Conservation (phyloP, 1,139 yeast genomes). For the Debaryomyces sp. region DNA sequence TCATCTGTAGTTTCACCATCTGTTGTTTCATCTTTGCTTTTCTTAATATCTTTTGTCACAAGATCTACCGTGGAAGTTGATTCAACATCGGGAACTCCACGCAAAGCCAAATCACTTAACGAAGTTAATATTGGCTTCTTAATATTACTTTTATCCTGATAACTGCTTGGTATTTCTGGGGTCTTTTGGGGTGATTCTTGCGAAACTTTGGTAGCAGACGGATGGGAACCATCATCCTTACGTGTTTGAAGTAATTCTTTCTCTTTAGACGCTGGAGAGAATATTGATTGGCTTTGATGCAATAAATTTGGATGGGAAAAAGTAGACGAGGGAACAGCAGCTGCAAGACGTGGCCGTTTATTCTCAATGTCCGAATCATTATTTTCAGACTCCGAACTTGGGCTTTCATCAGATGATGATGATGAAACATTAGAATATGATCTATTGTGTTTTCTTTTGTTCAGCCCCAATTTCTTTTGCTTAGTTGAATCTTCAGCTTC, state of each 20-base stretch:
- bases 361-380: conserved; percentile 13
- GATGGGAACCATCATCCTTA: not conserved
- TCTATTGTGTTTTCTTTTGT: not conserved
- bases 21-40: conserved; percentile 6
- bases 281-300: not conserved
- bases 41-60: conserved; percentile 1
- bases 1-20: conserved; percentile 6
- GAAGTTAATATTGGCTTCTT: conserved; percentile 47
- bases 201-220: not conserved
- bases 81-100: conserved; percentile 65
- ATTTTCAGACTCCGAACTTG: conserved; percentile 8
- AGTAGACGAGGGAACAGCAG: conserved; percentile 17
- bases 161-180: conserved; percentile 20
- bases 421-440: not conserved
- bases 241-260: not conserved
- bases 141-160: conserved; percentile 10
- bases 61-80: not conserved
- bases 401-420: conserved; percentile 3
- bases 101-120: conserved; percentile 55
- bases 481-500: not conserved
- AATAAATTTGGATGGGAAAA: not conserved
- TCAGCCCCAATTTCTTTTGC: not conserved
- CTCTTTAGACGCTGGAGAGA: not conserved
- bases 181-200: not conserved
- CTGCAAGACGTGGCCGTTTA: conserved; percentile 18